These are phyloP conservation scores for Trichophyton simii DNA, from an alignment of 2,329 filamentous ascomycete genomes.

Conservation along the genomic window DNA sequence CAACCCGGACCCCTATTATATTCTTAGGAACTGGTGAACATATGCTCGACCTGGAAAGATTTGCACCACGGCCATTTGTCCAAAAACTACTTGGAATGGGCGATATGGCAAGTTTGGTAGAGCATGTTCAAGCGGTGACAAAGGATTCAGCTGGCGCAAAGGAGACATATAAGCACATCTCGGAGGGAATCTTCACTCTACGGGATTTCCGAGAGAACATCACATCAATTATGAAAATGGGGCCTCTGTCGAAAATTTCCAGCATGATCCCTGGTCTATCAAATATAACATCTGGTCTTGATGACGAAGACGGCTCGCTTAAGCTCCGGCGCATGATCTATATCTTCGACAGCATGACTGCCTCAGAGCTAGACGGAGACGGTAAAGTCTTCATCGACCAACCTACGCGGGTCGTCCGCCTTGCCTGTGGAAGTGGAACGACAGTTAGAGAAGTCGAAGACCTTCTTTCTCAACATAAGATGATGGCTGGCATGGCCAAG, in stretches of 20 bases:
- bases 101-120: constrained; percentile 85
- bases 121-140: constrained; percentile 91
- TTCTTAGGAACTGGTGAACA: constrained; percentile 98
- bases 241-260: constrained; percentile 89
- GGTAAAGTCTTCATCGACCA: constrained; percentile 90
- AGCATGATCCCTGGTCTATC: constrained; percentile 96
- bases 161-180: constrained; percentile 98
- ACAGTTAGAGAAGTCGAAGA: constrained; percentile 90
- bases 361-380: constrained; percentile 87
- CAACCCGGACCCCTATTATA: constrained; percentile 91
- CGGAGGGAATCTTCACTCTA: constrained; percentile 90
- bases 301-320: constrained; percentile 86
- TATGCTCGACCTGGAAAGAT: constrained; percentile 86
- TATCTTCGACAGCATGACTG: constrained; percentile 96
- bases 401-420: constrained; percentile 80
- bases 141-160: constrained; percentile 69
- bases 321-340: constrained; percentile 98
- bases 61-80: constrained; percentile 85
- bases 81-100: constrained; percentile 94
- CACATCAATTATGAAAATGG: constrained; percentile 99
- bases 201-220: constrained; percentile 91
- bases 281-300: constrained; percentile 88
- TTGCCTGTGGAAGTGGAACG: constrained; percentile 81
- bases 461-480: constrained; percentile 88
- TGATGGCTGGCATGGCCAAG: constrained; percentile 99